Conservation (phyloP, 495 filamentous ascomycete genomes). For the Pseudevernia furfuracea region DNA sequence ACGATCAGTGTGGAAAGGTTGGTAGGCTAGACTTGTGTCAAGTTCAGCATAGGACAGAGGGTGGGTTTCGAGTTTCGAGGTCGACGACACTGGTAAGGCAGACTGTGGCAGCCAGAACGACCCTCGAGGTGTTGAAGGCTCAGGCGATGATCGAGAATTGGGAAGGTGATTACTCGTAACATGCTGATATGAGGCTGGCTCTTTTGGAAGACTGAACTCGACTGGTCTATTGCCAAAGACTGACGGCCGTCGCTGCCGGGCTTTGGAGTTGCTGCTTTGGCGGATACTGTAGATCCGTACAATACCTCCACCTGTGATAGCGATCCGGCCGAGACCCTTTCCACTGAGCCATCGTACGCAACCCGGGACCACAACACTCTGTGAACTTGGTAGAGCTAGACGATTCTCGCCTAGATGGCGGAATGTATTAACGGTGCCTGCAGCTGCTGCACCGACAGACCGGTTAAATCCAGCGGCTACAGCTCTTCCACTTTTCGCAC, state of each 20-base stretch:
- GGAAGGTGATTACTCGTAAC: not conserved
- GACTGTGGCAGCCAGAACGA: slow-evolving; percentile 24
- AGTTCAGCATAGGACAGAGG: slow-evolving; percentile 80
- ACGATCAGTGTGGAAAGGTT: slow-evolving; percentile 83
- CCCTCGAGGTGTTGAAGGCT: slow-evolving; percentile 2
- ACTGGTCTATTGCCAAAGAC: slow-evolving; percentile 50
- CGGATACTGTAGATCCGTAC: slow-evolving; percentile 59
- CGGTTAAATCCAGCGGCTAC: slow-evolving; percentile 76
- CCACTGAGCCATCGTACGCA: slow-evolving; percentile 51
- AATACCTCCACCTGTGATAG: slow-evolving; percentile 51
- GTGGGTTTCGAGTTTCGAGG: slow-evolving; percentile 36
- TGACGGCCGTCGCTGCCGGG: slow-evolving; percentile 44
- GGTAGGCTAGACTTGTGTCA: slow-evolving; percentile 83
- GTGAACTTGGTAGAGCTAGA: slow-evolving; percentile 58
- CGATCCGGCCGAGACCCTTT: slow-evolving; percentile 42
- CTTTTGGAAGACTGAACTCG: slow-evolving; percentile 44
- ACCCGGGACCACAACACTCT: slow-evolving; percentile 34
- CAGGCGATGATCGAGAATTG: not conserved
- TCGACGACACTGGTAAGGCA: not conserved
- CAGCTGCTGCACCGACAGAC: slow-evolving; percentile 74
- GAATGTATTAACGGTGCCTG: slow-evolving; percentile 67
- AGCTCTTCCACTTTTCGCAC: slow-evolving; percentile 62
- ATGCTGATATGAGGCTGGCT: not conserved
- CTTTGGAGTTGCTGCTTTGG: slow-evolving; percentile 25
- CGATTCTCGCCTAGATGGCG: slow-evolving; percentile 80